These are phyloP conservation scores for Sabuloglossum arenarium DNA, from an alignment of 495 filamentous ascomycete genomes.

Conservation along the genomic window DNA sequence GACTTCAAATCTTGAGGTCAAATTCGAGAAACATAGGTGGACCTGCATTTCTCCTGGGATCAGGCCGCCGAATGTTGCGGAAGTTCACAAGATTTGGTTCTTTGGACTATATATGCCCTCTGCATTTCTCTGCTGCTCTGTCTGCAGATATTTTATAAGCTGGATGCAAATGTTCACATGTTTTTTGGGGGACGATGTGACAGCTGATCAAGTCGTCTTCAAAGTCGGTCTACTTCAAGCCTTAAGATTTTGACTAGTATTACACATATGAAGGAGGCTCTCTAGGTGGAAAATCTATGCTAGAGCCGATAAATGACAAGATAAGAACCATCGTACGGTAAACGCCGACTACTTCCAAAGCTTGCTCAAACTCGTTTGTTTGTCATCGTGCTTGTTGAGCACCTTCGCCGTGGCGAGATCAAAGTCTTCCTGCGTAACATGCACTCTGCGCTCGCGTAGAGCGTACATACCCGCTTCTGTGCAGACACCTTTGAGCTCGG, in stretches of 20 bases:
- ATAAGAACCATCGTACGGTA: background rate
- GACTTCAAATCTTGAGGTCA: no score
- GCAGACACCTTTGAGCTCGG: conserved; percentile 92
- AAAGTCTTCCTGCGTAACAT: conserved; percentile 98
- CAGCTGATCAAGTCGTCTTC: background rate
- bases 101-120: no score
- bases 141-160: no score
- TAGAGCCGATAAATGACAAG: background rate
- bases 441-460: conserved; percentile 79
- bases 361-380: conserved; percentile 76
- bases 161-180: no score
- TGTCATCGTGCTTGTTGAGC: conserved; percentile 98
- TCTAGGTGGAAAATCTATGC: conserved; percentile 1
- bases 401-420: conserved; percentile 98
- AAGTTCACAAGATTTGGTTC: no score
- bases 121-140: no score
- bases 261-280: conserved; percentile 12
- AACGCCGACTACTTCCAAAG: conserved; percentile 55
- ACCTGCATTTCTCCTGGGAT: no score
- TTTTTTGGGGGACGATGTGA: background rate
- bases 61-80: no score
- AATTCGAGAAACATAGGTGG: no score
- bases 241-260: conserved; percentile 11
- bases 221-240: background rate
- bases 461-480: conserved; percentile 98